Evolutionary conservation across 768 basidiomycete genomes (phyloP).

Genomic region (Mycena vitilis): DNA sequence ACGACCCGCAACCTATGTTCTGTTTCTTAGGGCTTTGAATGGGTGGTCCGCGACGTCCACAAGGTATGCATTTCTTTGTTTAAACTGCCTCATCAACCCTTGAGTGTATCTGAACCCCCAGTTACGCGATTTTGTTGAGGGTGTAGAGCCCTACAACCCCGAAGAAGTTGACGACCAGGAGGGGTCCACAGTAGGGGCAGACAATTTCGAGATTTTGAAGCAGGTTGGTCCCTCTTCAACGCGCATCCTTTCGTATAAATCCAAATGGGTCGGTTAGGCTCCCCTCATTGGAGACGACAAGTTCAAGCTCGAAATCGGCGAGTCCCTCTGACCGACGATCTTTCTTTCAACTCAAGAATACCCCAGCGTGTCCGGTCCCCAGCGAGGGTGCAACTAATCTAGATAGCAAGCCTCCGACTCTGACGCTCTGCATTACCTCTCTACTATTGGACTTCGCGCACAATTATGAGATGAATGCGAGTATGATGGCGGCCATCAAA

Average conservation of each 20-base stretch:
- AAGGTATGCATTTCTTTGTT: constrained; percentile 14
- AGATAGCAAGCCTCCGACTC: constrained; percentile 49
- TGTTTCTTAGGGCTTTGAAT: constrained; percentile 72
- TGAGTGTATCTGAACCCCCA: constrained; percentile 37
- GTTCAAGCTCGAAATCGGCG: constrained; percentile 78
- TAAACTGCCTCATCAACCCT: too few relatives aligned
- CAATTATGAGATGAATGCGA: constrained; percentile 68
- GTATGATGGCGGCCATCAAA: constrained; percentile 81
- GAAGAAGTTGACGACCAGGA: constrained; percentile 33
- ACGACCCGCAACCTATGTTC: not conserved
- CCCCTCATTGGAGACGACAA: constrained; percentile 77
- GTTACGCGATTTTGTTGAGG: constrained; percentile 70
- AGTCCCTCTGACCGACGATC: too few relatives aligned
- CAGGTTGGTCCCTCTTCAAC: constrained; percentile 40
- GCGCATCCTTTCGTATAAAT: too few relatives aligned
- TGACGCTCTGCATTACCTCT: constrained; percentile 76
- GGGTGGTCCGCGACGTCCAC: constrained; percentile 69
- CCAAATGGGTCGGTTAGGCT: constrained; percentile 41
- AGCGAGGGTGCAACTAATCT: constrained; percentile 39
- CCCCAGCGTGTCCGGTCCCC: constrained; percentile 40
- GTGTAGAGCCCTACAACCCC: constrained; percentile 42
- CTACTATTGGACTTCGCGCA: constrained; percentile 71
- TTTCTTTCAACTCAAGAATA: not conserved
- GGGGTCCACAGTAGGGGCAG: constrained; percentile 43
- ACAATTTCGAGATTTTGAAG: constrained; percentile 70